Evolutionary conservation across 2,329 filamentous ascomycete species (phyloP).

Genomic region (Phialemoniopsis sp.): DNA sequence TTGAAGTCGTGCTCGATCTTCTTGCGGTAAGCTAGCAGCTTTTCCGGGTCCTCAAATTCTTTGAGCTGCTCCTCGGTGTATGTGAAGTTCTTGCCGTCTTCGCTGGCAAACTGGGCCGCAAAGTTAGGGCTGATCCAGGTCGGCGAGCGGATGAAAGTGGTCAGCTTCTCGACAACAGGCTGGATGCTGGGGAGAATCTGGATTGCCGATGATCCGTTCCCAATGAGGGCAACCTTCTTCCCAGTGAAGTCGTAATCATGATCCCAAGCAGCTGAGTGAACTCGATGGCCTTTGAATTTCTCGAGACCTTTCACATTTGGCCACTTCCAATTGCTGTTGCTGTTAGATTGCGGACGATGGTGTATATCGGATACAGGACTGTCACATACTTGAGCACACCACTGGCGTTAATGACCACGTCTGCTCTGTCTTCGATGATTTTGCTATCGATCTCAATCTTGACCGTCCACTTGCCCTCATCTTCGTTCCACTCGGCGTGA

Average conservation of each 20-base stretch:
- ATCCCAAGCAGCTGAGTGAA: conserved; percentile 11
- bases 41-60: not conserved
- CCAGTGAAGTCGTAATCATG: conserved; percentile 19
- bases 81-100: not conserved
- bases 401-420: conserved; percentile 42
- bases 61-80: not conserved
- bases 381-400: conserved; percentile 47
- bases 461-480: too few relatives aligned
- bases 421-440: too few relatives aligned
- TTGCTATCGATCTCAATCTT: too few relatives aligned
- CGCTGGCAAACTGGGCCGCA: not conserved
- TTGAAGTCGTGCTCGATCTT: not conserved
- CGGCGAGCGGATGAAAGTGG: conserved; percentile 21
- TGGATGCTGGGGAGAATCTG: conserved; percentile 23
- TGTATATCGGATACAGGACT: not conserved
- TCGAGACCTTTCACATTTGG: conserved; percentile 15
- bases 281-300: conserved; percentile 6
- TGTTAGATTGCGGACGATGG: not conserved
- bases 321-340: conserved; percentile 48
- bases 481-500: too few relatives aligned
- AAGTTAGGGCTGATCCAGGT: conserved; percentile 23
- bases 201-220: conserved; percentile 9
- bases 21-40: not conserved
- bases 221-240: conserved; percentile 10
- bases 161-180: conserved; percentile 10